Conservation (phyloP, 2,329 filamentous ascomycete genomes). For the Xylariaceae sp. region DNA sequence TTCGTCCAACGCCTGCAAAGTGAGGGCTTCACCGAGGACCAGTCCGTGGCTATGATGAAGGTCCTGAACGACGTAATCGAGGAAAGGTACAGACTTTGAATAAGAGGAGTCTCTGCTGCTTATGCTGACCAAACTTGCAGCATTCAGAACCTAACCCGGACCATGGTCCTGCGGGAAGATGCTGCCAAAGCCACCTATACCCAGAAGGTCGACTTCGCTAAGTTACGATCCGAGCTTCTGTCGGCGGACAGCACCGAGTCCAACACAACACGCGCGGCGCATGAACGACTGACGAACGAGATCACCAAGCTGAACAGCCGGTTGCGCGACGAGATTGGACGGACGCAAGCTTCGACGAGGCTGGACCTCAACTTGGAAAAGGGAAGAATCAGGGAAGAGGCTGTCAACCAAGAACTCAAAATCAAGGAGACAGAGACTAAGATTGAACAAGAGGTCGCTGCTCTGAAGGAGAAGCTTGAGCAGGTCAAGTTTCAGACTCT, state of each 20-base stretch:
- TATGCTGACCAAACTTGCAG: slow-evolving; percentile 36
- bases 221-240: slow-evolving; percentile 89
- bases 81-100: slow-evolving; percentile 64
- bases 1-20: slow-evolving; percentile 86
- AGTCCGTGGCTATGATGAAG: slow-evolving; percentile 97
- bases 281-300: slow-evolving; percentile 91
- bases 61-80: slow-evolving; percentile 95
- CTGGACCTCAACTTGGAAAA: slow-evolving; percentile 96
- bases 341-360: slow-evolving; percentile 88
- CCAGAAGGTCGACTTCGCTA: slow-evolving; percentile 96
- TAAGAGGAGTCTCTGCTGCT: too few species aligned
- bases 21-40: slow-evolving; percentile 93
- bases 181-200: slow-evolving; percentile 74
- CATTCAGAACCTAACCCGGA: slow-evolving; percentile 94
- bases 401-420: slow-evolving; percentile 93
- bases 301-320: slow-evolving; percentile 88
- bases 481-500: slow-evolving; percentile 97
- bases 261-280: slow-evolving; percentile 79
- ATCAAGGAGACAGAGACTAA: slow-evolving; percentile 98
- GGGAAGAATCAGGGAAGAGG: slow-evolving; percentile 92
- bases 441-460: slow-evolving; percentile 96
- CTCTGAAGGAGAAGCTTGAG: slow-evolving; percentile 85
- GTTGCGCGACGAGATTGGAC: slow-evolving; percentile 86
- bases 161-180: slow-evolving; percentile 96
- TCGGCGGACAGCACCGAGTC: slow-evolving; percentile 89